A percentile compares a stretch with the other conserved stretches of the same genome.
Evolutionary conservation across 2,329 filamentous ascomycete species (phyloP).

Genomic region (Fusarium brevicatenulatum): DNA sequence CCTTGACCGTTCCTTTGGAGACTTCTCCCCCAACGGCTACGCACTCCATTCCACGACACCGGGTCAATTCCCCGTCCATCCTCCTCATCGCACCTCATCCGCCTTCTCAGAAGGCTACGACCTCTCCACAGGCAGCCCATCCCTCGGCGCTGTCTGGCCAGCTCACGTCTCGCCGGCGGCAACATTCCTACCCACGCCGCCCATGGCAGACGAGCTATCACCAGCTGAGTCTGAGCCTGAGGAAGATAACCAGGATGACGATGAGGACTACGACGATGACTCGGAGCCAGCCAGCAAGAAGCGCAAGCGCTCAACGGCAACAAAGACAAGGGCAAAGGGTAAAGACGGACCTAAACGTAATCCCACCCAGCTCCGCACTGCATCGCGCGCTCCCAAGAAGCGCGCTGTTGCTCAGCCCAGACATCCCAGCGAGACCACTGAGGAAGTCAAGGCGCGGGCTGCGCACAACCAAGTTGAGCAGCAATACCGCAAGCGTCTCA

Average conservation of each 20-base stretch:
- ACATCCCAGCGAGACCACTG: slow-evolving; percentile 37
- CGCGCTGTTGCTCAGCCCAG: slow-evolving; percentile 30
- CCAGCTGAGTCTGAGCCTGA: slow-evolving; percentile 27
- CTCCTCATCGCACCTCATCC: slow-evolving; percentile 29
- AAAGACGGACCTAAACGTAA: slow-evolving; percentile 25
- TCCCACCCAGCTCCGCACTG: slow-evolving; percentile 41
- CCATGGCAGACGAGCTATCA: slow-evolving; percentile 41
- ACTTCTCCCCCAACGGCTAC: slow-evolving; percentile 36
- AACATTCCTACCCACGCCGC: slow-evolving; percentile 41
- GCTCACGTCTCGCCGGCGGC: slow-evolving; percentile 37
- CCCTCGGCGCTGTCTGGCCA: slow-evolving; percentile 34
- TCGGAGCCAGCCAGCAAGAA: slow-evolving; percentile 26
- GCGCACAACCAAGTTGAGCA: slow-evolving; percentile 60
- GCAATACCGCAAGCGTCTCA: slow-evolving; percentile 60
- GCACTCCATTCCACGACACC: slow-evolving; percentile 26
- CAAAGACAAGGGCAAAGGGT: slow-evolving; percentile 7
- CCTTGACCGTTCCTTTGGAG: slow-evolving; percentile 38
- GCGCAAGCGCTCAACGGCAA: slow-evolving; percentile 28
- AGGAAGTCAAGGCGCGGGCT: slow-evolving; percentile 44
- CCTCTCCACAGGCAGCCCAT: slow-evolving; percentile 28
- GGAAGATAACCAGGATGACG: slow-evolving; percentile 31
- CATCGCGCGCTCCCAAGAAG: slow-evolving; percentile 43
- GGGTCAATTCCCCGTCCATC: slow-evolving; percentile 33
- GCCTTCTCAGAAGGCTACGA: slow-evolving; percentile 37
- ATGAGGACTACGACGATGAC: slow-evolving; percentile 24